A percentile compares a stretch with the other conserved stretches of the same genome.
These are phyloP conservation scores for Drechslera avenae DNA, from an alignment of 2,329 filamentous ascomycete species.

Conservation along the genomic window DNA sequence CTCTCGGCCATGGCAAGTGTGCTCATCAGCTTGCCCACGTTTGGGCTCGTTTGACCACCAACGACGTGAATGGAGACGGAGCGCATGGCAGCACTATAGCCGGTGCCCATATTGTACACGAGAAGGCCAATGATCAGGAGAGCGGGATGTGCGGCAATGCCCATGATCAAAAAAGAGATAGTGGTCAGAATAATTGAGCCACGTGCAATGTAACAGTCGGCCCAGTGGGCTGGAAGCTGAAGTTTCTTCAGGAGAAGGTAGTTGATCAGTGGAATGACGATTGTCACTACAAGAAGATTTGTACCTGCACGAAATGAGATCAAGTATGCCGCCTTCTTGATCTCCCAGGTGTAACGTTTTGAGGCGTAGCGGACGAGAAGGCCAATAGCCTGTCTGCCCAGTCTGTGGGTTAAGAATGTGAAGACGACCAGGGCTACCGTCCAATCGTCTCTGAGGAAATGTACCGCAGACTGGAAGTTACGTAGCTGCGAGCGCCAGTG, in stretches of 20 bases:
- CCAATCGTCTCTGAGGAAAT: conserved; percentile 49
- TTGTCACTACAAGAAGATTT: conserved; percentile 55
- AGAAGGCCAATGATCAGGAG: conserved; percentile 53
- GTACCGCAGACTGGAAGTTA: conserved; percentile 47
- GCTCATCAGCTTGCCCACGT: conserved; percentile 57
- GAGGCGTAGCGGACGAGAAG: conserved; percentile 60
- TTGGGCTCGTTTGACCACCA: conserved; percentile 48
- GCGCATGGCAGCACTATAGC: conserved; percentile 54
- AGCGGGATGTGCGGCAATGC: conserved; percentile 51
- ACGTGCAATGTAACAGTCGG: conserved; percentile 55
- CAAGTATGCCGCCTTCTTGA: conserved; percentile 50
- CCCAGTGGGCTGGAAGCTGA: conserved; percentile 46
- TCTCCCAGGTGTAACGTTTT: conserved; percentile 56
- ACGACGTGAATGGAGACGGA: conserved; percentile 56
- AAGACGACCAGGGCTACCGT: conserved; percentile 51
- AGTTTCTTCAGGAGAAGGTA: conserved; percentile 46
- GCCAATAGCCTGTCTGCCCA: conserved; percentile 54
- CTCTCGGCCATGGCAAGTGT: conserved; percentile 57
- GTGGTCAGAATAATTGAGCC: conserved; percentile 52
- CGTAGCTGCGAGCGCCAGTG: conserved; percentile 37
- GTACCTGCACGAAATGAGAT: conserved; percentile 55
- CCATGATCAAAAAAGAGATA: conserved; percentile 54
- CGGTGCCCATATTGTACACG: conserved; percentile 56
- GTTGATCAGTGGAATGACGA: conserved; percentile 52
- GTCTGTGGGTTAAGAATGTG: conserved; percentile 55